These are phyloP conservation scores for Hypomontagnella submonticulosa DNA, from an alignment of 495 filamentous ascomycete genomes.

Conservation along the genomic window DNA sequence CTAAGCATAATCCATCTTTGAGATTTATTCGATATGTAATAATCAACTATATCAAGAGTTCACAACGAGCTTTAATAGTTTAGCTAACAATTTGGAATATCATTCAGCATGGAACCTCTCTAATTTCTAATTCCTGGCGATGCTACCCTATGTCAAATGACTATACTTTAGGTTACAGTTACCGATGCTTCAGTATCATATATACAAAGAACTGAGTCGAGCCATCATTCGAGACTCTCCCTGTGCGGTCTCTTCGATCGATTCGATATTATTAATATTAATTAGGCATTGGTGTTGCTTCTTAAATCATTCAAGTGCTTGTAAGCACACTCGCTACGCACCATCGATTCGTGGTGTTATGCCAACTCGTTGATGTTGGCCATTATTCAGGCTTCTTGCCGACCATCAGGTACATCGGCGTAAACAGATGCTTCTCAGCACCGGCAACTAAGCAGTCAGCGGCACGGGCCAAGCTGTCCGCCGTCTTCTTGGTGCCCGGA, in stretches of 20 bases:
- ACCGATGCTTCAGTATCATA: slow-evolving; percentile 11
- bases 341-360: background rate
- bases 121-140: background rate
- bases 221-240: background rate
- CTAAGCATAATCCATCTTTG: too few species aligned
- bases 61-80: too few species aligned
- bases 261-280: slow-evolving; percentile 38
- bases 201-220: slow-evolving; percentile 31
- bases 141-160: too few species aligned
- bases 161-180: too few species aligned
- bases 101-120: background rate
- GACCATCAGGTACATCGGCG: slow-evolving; percentile 99
- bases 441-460: slow-evolving; percentile 91
- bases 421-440: slow-evolving; percentile 93
- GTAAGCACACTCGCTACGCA: slow-evolving; percentile 33
- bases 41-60: too few species aligned
- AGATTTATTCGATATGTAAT: too few species aligned
- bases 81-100: background rate
- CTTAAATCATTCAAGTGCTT: slow-evolving; percentile 41
- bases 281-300: slow-evolving; percentile 25
- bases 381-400: slow-evolving; percentile 81
- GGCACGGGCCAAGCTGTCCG: slow-evolving; percentile 83
- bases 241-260: background rate
- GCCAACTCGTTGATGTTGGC: background rate
- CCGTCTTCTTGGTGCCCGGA: slow-evolving; percentile 91